Evolutionary conservation across 2,329 filamentous ascomycete genomes (phyloP).

Genomic region (Parascedosporium putredinis): DNA sequence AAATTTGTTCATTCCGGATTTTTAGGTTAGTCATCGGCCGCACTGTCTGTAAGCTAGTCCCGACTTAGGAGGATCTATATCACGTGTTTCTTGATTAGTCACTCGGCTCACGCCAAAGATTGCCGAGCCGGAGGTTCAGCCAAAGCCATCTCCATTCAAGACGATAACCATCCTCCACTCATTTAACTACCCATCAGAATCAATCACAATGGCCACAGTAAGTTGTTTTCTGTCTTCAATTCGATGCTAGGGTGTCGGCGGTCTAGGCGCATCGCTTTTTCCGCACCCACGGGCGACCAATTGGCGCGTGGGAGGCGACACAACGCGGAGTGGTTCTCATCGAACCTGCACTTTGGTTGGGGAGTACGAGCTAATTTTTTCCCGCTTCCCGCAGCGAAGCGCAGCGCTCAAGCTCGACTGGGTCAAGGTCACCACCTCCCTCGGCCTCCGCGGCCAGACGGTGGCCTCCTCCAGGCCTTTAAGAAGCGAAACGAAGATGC

Average conservation of each 20-base stretch:
- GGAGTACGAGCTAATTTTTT: constrained; percentile 8
- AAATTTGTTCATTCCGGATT: no score
- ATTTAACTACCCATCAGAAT: constrained; percentile 6
- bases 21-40: no score
- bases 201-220: constrained; percentile 9
- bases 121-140: constrained; percentile 7
- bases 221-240: constrained; percentile 2
- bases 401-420: constrained; percentile 99
- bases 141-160: constrained; percentile 7
- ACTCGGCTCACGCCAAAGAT: not conserved
- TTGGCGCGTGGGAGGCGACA: constrained; percentile 1
- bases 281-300: not conserved
- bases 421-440: constrained; percentile 85
- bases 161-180: constrained; percentile 7
- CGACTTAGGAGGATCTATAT: not conserved
- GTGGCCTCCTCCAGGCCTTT: constrained; percentile 88
- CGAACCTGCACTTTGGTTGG: not conserved
- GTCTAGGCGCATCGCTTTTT: not conserved
- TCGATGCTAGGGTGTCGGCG: not conserved
- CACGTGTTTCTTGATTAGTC: constrained; percentile 1
- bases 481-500: constrained; percentile 99
- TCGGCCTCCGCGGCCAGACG: constrained; percentile 93
- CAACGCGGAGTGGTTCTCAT: no score
- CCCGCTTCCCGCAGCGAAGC: constrained; percentile 58
- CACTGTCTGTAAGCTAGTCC: not conserved